A percentile compares a stretch with the other conserved stretches of the same genome.
phyloP scores from a whole-genome alignment of 2,329 filamentous ascomycete species.

The Daldinia sp. region DNA sequence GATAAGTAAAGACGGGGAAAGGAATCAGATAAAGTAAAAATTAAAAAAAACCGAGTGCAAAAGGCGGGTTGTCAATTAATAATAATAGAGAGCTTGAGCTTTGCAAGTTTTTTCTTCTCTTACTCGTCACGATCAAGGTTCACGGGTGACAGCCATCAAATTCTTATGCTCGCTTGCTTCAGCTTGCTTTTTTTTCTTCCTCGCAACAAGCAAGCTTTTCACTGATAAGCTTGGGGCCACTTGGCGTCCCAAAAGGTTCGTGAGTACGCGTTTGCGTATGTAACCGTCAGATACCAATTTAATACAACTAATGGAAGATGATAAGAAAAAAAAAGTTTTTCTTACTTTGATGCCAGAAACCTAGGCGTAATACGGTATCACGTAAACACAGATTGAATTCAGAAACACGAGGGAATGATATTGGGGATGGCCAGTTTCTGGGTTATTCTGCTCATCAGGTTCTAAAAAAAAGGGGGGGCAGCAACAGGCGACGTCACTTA shows the following conservation, averaged over 20 bases:
- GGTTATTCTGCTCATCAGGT: conserved; percentile 28
- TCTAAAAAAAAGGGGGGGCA: conserved; percentile 34
- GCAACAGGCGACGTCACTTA: conserved; percentile 38
- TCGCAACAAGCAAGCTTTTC: conserved; percentile 16
- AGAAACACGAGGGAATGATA: conserved; percentile 12
- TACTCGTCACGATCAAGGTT: conserved; percentile 30
- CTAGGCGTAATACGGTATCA: conserved; percentile 26
- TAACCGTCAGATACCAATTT: conserved; percentile 19
- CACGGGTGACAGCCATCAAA: conserved; percentile 26
- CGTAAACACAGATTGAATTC: conserved; percentile 24
- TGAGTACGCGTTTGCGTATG: conserved; percentile 3
- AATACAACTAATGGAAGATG: conserved; percentile 5
- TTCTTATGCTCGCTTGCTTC: conserved; percentile 29
- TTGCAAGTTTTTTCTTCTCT: conserved; percentile 9
- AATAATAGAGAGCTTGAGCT: conserved; percentile 22
- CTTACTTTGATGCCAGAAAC: conserved; percentile 20
- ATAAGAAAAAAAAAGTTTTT: conserved; percentile 20
- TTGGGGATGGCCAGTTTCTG: conserved; percentile 9
- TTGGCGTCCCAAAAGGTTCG: conserved; percentile 18
- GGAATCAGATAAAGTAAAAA: conserved; percentile 1
- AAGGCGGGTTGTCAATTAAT: conserved; percentile 32
- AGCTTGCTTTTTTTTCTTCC: conserved; percentile 29
- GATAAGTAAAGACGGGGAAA: conserved; percentile 7
- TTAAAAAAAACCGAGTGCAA: conserved; percentile 16
- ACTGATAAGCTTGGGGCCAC: conserved; percentile 16